Evolutionary conservation across 495 filamentous ascomycete species (phyloP).

Genomic region (Coniosporium apollinis): DNA sequence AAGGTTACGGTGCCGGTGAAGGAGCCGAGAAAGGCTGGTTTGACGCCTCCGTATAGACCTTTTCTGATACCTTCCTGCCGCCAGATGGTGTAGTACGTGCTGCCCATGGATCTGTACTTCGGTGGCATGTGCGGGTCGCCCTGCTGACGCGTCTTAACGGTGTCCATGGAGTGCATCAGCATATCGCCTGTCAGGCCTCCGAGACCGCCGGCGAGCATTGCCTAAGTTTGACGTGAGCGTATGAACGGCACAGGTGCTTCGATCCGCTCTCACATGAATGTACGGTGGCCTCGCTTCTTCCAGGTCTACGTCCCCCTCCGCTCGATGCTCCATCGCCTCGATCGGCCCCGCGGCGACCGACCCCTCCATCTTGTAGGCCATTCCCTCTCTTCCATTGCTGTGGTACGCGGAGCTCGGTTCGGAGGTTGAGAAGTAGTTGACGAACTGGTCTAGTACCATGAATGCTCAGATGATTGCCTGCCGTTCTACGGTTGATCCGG

Average conservation of each 20-base stretch:
- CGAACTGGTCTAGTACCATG: conserved; percentile 23
- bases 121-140: conserved; percentile 84
- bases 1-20: conserved; percentile 91
- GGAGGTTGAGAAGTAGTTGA: conserved; percentile 17
- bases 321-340: not conserved
- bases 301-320: conserved; percentile 4
- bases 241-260: conserved; percentile 1
- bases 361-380: too few relatives aligned
- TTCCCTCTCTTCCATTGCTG: too few relatives aligned
- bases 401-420: too few relatives aligned
- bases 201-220: conserved; percentile 83
- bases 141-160: conserved; percentile 97
- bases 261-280: conserved; percentile 11
- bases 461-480: too few relatives aligned
- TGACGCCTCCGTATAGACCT: conserved; percentile 84
- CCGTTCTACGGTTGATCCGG: too few relatives aligned
- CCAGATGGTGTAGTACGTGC: conserved; percentile 81
- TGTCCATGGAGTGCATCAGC: conserved; percentile 97
- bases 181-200: conserved; percentile 90
- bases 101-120: conserved; percentile 75
- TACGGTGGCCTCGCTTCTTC: conserved; percentile 20
- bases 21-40: conserved; percentile 77
- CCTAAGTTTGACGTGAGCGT: conserved; percentile 30
- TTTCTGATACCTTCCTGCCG: conserved; percentile 77
- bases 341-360: too few relatives aligned